phyloP scores from a whole-genome alignment of 2,329 filamentous ascomycete species.

The Trichoderma brevicompactum region DNA sequence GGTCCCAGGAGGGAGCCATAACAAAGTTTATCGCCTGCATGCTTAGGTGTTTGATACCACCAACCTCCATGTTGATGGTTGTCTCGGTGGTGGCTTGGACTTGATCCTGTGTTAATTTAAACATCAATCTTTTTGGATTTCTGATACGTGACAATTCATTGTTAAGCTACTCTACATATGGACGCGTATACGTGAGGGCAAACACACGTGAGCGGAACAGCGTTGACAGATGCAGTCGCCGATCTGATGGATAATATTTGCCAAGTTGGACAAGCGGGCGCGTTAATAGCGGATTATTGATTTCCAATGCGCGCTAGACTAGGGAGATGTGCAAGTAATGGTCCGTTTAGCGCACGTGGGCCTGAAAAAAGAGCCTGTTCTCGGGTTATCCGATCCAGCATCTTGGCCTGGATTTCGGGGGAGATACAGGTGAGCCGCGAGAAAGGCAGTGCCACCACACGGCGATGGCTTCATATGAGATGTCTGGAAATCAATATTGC shows the following conservation, averaged over 20 bases:
- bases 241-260: not conserved
- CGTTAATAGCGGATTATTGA: not conserved
- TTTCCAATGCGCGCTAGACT: not conserved
- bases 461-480: constrained; percentile 13
- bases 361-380: not conserved
- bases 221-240: not conserved
- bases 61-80: not conserved
- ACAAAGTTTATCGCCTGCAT: constrained; percentile 14
- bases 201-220: too few relatives aligned
- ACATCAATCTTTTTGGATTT: too few relatives aligned
- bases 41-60: not conserved
- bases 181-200: too few relatives aligned
- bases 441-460: constrained; percentile 8
- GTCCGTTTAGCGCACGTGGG: not conserved
- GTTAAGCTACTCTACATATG: too few relatives aligned
- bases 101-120: too few relatives aligned
- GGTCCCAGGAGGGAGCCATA: not conserved
- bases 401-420: not conserved
- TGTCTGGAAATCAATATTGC: not conserved
- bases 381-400: not conserved
- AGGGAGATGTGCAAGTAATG: not conserved
- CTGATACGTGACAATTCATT: too few relatives aligned
- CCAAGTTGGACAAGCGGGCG: not conserved
- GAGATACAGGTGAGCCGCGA: not conserved
- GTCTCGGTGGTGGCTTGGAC: not conserved